Percentiles rank a stretch among this genome's conserved stretches.
Evolutionary conservation across 345 rosid genomes (phyloP).

Genomic region (Cardiospermum halicacabum): DNA sequence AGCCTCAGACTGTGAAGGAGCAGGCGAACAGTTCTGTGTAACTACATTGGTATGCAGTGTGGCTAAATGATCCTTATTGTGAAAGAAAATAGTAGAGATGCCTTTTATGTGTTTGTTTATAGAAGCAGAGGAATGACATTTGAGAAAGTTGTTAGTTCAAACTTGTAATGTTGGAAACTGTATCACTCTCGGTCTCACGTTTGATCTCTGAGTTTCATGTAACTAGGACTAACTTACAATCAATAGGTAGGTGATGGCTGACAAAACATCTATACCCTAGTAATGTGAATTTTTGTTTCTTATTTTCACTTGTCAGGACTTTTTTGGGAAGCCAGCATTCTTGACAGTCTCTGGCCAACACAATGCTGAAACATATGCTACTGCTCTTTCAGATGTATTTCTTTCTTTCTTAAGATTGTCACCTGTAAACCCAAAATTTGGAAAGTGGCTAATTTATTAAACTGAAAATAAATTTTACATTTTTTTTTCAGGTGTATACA

Average conservation of each 20-base stretch:
- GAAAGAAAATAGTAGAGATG: background rate
- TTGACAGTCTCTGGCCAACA: slow-evolving; percentile 98
- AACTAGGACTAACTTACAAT: background rate
- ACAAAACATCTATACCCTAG: background rate
- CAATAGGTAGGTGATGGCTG: background rate
- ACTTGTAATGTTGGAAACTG: background rate
- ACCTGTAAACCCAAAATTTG: slow-evolving; percentile 9
- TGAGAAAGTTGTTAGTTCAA: background rate
- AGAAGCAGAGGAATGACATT: background rate
- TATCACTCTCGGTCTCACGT: background rate
- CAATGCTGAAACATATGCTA: slow-evolving; percentile 95
- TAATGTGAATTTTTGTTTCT: slow-evolving; percentile 13
- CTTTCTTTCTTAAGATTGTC: slow-evolving; percentile 12
- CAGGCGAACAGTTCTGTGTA: slow-evolving; percentile 97
- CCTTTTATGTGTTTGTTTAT: background rate
- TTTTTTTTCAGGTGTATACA: slow-evolving; percentile 63
- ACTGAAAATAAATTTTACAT: background rate
- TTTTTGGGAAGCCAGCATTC: slow-evolving; percentile 96
- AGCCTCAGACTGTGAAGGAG: slow-evolving; percentile 97
- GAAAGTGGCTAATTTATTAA: slow-evolving; percentile 1
- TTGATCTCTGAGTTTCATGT: background rate
- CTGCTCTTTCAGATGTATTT: slow-evolving; percentile 91
- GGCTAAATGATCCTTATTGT: too few species aligned
- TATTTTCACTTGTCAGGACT: slow-evolving; percentile 51
- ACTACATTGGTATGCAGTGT: slow-evolving; percentile 76